Conservation (phyloP, 805 yeast genomes). For the Pichia sporocuriosa region DNA sequence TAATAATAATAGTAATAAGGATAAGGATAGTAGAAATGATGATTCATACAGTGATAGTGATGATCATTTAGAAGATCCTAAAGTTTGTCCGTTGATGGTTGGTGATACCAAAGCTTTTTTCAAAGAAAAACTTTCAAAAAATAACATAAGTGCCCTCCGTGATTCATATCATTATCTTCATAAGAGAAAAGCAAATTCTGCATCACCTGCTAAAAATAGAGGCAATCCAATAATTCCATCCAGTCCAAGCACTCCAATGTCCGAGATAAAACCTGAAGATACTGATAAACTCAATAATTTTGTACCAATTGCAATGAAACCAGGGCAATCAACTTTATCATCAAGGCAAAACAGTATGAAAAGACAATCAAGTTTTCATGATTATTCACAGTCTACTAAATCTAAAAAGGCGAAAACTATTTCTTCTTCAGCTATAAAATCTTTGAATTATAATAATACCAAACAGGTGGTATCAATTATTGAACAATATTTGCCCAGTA, state of each 20-base stretch:
- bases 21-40: not conserved
- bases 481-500: constrained; percentile 45
- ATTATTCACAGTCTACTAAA: constrained; percentile 7
- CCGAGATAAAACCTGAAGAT: constrained; percentile 16
- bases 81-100: constrained; percentile 41
- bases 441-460: constrained; percentile 35
- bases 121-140: constrained; percentile 29
- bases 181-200: constrained; percentile 3
- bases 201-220: constrained; percentile 9
- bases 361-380: constrained; percentile 2
- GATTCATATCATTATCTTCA: constrained; percentile 15
- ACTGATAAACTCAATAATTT: constrained; percentile 12
- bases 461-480: constrained; percentile 34
- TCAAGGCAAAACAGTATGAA: constrained; percentile 14
- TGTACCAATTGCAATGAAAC: constrained; percentile 18
- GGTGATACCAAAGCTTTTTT: constrained; percentile 36
- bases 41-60: constrained; percentile 8
- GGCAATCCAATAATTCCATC: constrained; percentile 9
- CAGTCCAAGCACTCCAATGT: constrained; percentile 17
- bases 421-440: constrained; percentile 29
- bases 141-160: constrained; percentile 27
- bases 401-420: constrained; percentile 23
- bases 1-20: not conserved
- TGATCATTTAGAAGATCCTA: constrained; percentile 25
- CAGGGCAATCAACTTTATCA: constrained; percentile 4